Evolutionary conservation across 192 early-diverging fungal genomes (phyloP), one percentile per base, ranked within the genome.

Genomic region (Phlyctochytrium arcticum): DNA sequence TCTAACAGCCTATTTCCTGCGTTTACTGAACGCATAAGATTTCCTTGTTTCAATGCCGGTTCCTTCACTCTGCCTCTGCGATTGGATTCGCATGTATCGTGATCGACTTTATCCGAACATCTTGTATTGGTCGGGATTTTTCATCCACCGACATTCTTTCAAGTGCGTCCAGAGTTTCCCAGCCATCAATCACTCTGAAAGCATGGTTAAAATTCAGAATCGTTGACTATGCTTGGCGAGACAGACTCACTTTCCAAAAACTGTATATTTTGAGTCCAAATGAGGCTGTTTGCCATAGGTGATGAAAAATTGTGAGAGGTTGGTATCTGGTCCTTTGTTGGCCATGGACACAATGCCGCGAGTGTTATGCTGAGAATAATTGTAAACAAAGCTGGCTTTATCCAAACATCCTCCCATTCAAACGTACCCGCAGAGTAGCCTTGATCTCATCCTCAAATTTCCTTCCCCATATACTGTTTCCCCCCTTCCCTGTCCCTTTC

Each of bases 81-180:
- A 96, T 73, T 9, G 96, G 96, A 72, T 98, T 98, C 4, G 96
- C 94, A 74, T 97, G 94, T 27, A 98, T 90, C 0, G 89, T 94
- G 8, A 93, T 83, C 0, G 75, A 76, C 57, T 71, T 69, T 21
- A 98, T 87, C 60, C 82, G 78, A 10, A 95, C 80, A 0, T 89
- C 88, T 51, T 93, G 85, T 7, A 87, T 62, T 4, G 96, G 95
- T 35, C 88, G 71, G 61, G 88, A 75, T 67, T 94, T 92, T 35
- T 86, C 87, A 50, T 90, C 89, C 10, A 94, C 90, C 47, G 92
- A 88, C 5, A 96, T 69, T 36, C 86, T 89, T 67, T 98, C 96
- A 39, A 98, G 67, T 0, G 87, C 85, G 54, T 90, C 91, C 64
- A 97, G 73, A 12, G 92, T 84, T 36, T 96, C 93, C 5, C 68